Evolutionary conservation across 1,284 basidiomycete species (phyloP).

Genomic region (Coniophora puteana): DNA sequence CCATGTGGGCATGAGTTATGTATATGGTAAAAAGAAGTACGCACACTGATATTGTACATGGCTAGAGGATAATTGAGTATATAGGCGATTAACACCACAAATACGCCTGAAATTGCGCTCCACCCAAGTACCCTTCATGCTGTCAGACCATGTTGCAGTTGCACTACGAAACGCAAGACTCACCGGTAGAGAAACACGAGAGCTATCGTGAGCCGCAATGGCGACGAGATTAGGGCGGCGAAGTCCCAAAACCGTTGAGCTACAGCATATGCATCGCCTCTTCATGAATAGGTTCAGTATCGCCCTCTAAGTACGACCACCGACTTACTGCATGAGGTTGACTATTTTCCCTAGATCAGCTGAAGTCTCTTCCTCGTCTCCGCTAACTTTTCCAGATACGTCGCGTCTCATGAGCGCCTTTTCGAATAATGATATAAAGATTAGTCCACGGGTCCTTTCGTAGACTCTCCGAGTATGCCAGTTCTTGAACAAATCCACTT

Average conservation of each 20-base stretch:
- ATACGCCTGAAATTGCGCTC: constrained; percentile 78
- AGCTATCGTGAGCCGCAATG: constrained; percentile 73
- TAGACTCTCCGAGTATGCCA: constrained; percentile 68
- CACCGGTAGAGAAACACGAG: constrained; percentile 73
- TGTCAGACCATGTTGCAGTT: constrained; percentile 4
- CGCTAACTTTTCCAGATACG: constrained; percentile 50
- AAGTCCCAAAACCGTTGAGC: constrained; percentile 72
- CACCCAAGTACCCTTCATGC: constrained; percentile 69
- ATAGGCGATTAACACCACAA: constrained; percentile 64
- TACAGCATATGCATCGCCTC: constrained; percentile 70
- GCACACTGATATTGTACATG: constrained; percentile 61
- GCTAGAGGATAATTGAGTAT: constrained; percentile 64
- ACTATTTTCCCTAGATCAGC: constrained; percentile 71
- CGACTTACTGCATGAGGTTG: constrained; percentile 65
- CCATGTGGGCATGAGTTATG: not conserved
- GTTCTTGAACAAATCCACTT: constrained; percentile 58
- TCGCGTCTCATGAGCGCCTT: constrained; percentile 63
- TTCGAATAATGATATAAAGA: constrained; percentile 71
- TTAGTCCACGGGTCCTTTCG: constrained; percentile 63
- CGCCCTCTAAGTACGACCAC: constrained; percentile 3
- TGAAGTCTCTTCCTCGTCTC: constrained; percentile 39
- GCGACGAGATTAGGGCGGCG: constrained; percentile 63
- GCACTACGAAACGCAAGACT: constrained; percentile 19
- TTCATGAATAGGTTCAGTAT: constrained; percentile 21
- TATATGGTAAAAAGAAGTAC: constrained; percentile 19